phyloP scores from a whole-genome alignment of 495 filamentous ascomycete genomes.

The Corynascus novoguineensis region DNA sequence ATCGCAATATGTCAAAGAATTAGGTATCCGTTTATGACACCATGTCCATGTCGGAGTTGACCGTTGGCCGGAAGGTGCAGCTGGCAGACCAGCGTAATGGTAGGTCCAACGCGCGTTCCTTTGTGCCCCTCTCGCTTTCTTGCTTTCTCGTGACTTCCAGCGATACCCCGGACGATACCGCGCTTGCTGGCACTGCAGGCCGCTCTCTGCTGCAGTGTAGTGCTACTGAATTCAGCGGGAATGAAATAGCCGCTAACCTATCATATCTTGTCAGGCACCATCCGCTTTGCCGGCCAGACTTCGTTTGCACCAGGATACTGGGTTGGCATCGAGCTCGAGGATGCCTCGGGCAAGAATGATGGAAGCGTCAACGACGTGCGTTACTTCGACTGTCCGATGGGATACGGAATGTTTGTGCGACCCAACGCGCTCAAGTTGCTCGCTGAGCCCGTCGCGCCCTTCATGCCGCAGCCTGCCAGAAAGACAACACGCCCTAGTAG shows the following conservation, averaged over 20 bases:
- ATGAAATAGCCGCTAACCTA: background rate
- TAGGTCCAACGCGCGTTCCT: background rate
- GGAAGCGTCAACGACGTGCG: constrained; percentile 81
- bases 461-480: constrained; percentile 24
- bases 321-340: constrained; percentile 85
- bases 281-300: constrained; percentile 77
- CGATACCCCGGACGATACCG: too few species aligned
- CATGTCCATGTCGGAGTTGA: constrained; percentile 37
- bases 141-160: too few species aligned
- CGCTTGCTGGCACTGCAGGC: too few species aligned
- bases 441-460: constrained; percentile 44
- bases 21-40: background rate
- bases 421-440: constrained; percentile 57
- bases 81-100: constrained; percentile 69
- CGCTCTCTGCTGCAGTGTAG: background rate
- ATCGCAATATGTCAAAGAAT: background rate
- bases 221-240: background rate
- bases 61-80: constrained; percentile 50
- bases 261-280: constrained; percentile 33
- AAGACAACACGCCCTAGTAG: constrained; percentile 39
- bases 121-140: background rate
- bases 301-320: constrained; percentile 77
- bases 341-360: constrained; percentile 87
- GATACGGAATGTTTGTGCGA: constrained; percentile 84
- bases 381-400: constrained; percentile 81